Evolutionary conservation across 2,329 filamentous ascomycete genomes (phyloP).

Genomic region (Nothophoma quercina): DNA sequence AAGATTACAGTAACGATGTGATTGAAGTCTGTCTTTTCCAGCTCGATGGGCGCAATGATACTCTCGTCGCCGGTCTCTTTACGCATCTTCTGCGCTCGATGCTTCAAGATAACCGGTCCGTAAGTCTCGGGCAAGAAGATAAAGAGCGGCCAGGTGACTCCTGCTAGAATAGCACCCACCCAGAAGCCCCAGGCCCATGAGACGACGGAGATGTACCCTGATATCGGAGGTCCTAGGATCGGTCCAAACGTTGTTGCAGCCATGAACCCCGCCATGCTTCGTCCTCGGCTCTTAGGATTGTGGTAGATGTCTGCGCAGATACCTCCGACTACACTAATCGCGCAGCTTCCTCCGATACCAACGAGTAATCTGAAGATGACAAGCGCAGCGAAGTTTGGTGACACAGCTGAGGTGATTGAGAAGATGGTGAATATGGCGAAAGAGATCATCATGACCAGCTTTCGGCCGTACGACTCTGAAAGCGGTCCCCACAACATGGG

Average conservation of each 20-base stretch:
- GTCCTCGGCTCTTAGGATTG: slow-evolving; percentile 53
- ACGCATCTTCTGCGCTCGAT: slow-evolving; percentile 65
- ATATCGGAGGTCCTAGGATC: slow-evolving; percentile 70
- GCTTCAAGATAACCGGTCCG: slow-evolving; percentile 53
- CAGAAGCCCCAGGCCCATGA: slow-evolving; percentile 77
- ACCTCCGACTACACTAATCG: slow-evolving; percentile 66
- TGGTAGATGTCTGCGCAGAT: slow-evolving; percentile 73
- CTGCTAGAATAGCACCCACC: slow-evolving; percentile 74
- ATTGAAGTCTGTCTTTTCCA: slow-evolving; percentile 65
- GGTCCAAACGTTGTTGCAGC: slow-evolving; percentile 71
- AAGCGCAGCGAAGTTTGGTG: slow-evolving; percentile 54
- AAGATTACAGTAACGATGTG: slow-evolving; percentile 74
- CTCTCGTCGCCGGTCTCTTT: slow-evolving; percentile 61
- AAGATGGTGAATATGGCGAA: slow-evolving; percentile 58
- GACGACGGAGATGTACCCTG: slow-evolving; percentile 67
- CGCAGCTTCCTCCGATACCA: slow-evolving; percentile 55
- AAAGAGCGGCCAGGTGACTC: slow-evolving; percentile 65
- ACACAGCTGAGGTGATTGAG: slow-evolving; percentile 54
- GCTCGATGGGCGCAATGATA: slow-evolving; percentile 68
- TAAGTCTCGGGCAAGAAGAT: slow-evolving; percentile 66
- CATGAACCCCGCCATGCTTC: slow-evolving; percentile 45
- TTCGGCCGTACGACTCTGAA: slow-evolving; percentile 55
- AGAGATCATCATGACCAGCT: slow-evolving; percentile 58
- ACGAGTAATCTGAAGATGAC: slow-evolving; percentile 55
- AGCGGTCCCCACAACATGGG: slow-evolving; percentile 56